A percentile compares a stretch with the other conserved stretches of the same genome.
These are phyloP conservation scores for Spiraea crenata DNA, from an alignment of 331 rosid genomes.

Conservation along the genomic window DNA sequence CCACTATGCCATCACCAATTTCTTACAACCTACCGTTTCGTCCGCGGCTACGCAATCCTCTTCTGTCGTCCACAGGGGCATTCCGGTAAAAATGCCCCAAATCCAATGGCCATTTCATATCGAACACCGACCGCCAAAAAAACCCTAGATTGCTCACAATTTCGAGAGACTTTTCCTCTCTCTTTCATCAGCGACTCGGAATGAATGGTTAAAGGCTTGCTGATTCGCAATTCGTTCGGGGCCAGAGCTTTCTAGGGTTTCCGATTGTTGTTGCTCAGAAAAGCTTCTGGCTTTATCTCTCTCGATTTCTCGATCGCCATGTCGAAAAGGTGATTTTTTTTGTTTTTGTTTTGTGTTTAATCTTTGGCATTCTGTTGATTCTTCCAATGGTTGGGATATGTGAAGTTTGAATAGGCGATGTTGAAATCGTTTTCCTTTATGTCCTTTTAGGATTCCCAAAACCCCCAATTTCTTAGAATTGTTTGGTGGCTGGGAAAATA, in stretches of 20 bases:
- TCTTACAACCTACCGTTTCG: conserved; percentile 6
- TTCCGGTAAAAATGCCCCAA: not conserved
- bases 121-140: conserved; percentile 23
- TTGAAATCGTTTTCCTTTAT: not conserved
- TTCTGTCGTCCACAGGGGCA: not conserved
- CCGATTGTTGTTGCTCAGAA: not conserved
- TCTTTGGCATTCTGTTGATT: not conserved
- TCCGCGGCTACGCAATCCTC: not conserved
- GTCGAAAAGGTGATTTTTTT: conserved; percentile 70
- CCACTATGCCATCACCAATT: not conserved
- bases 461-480: not conserved
- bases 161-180: not conserved
- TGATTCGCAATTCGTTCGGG: conserved; percentile 17
- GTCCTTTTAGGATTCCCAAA: not conserved
- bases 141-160: conserved; percentile 19
- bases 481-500: conserved; percentile 7
- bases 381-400: not conserved
- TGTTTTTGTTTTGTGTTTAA: not conserved
- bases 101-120: not conserved
- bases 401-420: not conserved
- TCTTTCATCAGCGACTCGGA: not conserved
- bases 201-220: conserved; percentile 28
- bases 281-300: conserved; percentile 2
- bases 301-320: conserved; percentile 41
- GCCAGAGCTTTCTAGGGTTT: conserved; percentile 11